phyloP scores from a whole-genome alignment of 805 yeast species.

The Saccharomyces cerevisiae region DNA sequence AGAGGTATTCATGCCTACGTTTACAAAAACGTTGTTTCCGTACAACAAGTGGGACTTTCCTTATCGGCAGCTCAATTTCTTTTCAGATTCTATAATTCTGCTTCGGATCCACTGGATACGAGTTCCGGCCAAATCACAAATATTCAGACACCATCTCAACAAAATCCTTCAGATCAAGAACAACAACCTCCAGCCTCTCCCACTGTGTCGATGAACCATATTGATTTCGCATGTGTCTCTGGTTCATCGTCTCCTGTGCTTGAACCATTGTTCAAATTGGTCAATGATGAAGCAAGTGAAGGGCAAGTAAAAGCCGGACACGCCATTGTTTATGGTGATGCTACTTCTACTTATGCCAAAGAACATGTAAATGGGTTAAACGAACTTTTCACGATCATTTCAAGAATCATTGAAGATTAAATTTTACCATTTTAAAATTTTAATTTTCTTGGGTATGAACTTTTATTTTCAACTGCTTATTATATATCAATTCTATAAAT shows the following conservation, averaged over 20 bases:
- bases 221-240: slow-evolving; percentile 45
- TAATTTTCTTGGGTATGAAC: neutral
- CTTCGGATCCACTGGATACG: slow-evolving; percentile 21
- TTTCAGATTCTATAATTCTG: slow-evolving; percentile 31
- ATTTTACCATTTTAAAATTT: slow-evolving; percentile 1
- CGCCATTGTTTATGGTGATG: slow-evolving; percentile 53
- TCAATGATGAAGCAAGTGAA: slow-evolving; percentile 35
- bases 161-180: neutral
- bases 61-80: slow-evolving; percentile 50
- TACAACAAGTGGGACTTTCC: slow-evolving; percentile 57
- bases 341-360: slow-evolving; percentile 48
- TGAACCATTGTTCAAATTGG: slow-evolving; percentile 55
- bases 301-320: slow-evolving; percentile 39
- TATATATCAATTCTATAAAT: neutral
- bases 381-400: slow-evolving; percentile 52
- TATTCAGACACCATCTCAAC: slow-evolving; percentile 8
- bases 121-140: slow-evolving; percentile 16
- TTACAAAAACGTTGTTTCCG: slow-evolving; percentile 58
- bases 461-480: neutral
- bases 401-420: slow-evolving; percentile 1
- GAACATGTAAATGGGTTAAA: slow-evolving; percentile 62
- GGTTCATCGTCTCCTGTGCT: slow-evolving; percentile 65
- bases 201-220: slow-evolving; percentile 13
- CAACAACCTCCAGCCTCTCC: neutral
- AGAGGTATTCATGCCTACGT: slow-evolving; percentile 70